Evolutionary conservation across 352 stramenopile species (phyloP).

Genomic region (Globisporangium uncinulatum): DNA sequence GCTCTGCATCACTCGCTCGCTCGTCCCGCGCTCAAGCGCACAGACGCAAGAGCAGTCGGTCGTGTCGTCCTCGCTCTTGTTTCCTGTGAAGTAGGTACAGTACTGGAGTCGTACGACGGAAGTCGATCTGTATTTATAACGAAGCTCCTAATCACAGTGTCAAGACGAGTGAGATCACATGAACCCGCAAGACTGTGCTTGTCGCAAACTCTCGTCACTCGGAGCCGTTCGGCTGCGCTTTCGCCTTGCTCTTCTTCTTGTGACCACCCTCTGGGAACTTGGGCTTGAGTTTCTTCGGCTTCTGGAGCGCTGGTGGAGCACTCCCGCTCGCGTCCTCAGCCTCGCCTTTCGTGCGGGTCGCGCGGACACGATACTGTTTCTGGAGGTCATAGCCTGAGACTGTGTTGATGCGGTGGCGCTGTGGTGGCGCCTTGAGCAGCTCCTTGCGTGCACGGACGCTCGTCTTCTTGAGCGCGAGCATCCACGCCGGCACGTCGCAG

Average conservation of each 20-base stretch:
- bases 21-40: not conserved
- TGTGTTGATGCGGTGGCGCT: constrained; percentile 75
- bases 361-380: constrained; percentile 61
- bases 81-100: too few relatives aligned
- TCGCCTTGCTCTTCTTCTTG: constrained; percentile 8
- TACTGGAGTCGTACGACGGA: too few relatives aligned
- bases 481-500: constrained; percentile 97
- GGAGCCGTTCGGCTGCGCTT: not conserved
- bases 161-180: too few relatives aligned
- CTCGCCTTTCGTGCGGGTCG: constrained; percentile 11
- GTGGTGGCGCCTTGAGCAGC: constrained; percentile 69
- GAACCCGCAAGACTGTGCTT: too few relatives aligned
- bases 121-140: not conserved
- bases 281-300: constrained; percentile 2
- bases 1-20: constrained; percentile 6
- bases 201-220: not conserved
- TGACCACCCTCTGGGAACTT: too few relatives aligned
- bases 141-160: too few relatives aligned
- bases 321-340: not conserved
- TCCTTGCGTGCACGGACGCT: constrained; percentile 64
- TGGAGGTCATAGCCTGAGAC: constrained; percentile 86
- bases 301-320: not conserved
- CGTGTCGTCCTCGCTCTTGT: too few relatives aligned
- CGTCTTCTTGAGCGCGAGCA: constrained; percentile 94
- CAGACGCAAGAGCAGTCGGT: not conserved